These are phyloP conservation scores for Backusella circina DNA, from an alignment of 192 early-diverging fungal genomes.

Conservation along the genomic window DNA sequence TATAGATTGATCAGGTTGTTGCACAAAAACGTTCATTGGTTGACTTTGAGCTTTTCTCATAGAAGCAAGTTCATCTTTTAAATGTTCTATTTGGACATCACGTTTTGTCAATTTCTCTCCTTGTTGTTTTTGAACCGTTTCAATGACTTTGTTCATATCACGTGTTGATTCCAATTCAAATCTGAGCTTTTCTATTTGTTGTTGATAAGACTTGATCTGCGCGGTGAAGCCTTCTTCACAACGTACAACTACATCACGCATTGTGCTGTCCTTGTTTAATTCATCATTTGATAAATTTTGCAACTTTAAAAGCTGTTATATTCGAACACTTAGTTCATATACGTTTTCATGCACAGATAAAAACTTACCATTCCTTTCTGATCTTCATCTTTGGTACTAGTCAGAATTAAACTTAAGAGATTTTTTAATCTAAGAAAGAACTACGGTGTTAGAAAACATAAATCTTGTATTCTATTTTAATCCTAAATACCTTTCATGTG, in stretches of 20 bases:
- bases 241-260: conserved; percentile 18
- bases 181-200: not conserved
- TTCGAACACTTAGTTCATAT: not conserved
- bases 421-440: not conserved
- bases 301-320: not conserved
- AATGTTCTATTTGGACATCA: not conserved
- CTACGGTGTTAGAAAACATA: not conserved
- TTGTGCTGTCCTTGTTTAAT: conserved; percentile 2
- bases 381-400: conserved; percentile 12
- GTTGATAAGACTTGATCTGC: conserved; percentile 3
- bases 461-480: not conserved
- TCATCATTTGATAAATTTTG: not conserved
- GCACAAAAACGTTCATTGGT: not conserved
- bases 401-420: conserved; percentile 9
- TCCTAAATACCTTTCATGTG: not conserved
- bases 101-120: not conserved
- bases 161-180: not conserved
- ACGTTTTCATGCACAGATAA: not conserved
- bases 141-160: not conserved
- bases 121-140: not conserved
- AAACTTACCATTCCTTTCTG: not conserved
- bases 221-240: conserved; percentile 10
- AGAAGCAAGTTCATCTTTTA: not conserved
- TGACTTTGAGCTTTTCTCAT: not conserved
- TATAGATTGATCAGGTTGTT: not conserved